These are phyloP conservation scores for Piper longum DNA, from an alignment of 164 flowering plant species.

Conservation along the genomic window DNA sequence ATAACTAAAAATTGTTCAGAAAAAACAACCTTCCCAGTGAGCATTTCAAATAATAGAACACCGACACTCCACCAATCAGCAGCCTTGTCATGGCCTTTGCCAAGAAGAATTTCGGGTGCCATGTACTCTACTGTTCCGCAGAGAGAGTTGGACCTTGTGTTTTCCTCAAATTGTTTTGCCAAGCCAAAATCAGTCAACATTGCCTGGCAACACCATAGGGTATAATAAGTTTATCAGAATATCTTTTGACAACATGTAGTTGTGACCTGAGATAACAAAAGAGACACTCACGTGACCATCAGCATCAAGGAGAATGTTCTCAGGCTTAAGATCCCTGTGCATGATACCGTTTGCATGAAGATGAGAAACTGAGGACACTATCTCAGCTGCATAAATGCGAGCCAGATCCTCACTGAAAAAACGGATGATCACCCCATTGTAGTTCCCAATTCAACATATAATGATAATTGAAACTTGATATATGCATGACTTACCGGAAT, in stretches of 20 bases:
- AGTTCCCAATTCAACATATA: not conserved
- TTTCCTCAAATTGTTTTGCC: constrained; percentile 75
- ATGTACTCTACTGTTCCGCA: constrained; percentile 90
- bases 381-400: constrained; percentile 84
- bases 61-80: constrained; percentile 99
- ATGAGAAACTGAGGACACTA: constrained; percentile 92
- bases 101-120: constrained; percentile 87
- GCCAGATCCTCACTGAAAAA: constrained; percentile 81
- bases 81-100: constrained; percentile 88
- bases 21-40: constrained; percentile 65
- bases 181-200: constrained; percentile 92
- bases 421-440: not conserved
- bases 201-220: constrained; percentile 21
- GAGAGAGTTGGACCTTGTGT: constrained; percentile 70
- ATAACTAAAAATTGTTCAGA: too few species aligned
- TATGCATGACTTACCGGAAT: constrained; percentile 53
- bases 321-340: constrained; percentile 93
- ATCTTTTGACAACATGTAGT: not conserved
- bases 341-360: constrained; percentile 82
- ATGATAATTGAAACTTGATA: not conserved
- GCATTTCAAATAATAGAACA: constrained; percentile 76
- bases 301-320: constrained; percentile 82
- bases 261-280: not conserved
- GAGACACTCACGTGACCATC: constrained; percentile 73
- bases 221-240: not conserved